Evolutionary conservation across 176 grass and related monocot species (phyloP).

Genomic region (Aegilops bicornis): DNA sequence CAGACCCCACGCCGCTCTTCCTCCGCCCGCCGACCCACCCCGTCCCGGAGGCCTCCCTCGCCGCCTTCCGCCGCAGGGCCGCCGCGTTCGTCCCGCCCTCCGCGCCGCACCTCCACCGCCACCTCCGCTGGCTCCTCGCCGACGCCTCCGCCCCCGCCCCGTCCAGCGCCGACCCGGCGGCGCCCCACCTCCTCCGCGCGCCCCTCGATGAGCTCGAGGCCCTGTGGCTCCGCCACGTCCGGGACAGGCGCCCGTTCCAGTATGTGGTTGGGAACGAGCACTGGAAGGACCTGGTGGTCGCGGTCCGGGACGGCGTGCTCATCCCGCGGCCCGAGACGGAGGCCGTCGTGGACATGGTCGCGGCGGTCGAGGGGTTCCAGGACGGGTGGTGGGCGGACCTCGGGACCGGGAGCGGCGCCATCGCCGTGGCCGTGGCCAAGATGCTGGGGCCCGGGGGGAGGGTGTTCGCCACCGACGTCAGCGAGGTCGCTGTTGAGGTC

Average conservation of each 20-base stretch:
- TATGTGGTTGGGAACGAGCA: slow-evolving; percentile 96
- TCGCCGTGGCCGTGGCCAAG: slow-evolving; percentile 70
- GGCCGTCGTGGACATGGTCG: slow-evolving; percentile 61
- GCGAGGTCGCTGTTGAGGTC: slow-evolving; percentile 54
- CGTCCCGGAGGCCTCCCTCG: slow-evolving; percentile 29
- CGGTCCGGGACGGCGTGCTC: slow-evolving; percentile 72
- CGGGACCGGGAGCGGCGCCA: slow-evolving; percentile 82
- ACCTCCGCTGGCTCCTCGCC: slow-evolving; percentile 80
- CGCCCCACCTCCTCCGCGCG: slow-evolving; percentile 54
- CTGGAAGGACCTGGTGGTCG: slow-evolving; percentile 78
- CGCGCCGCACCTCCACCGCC: slow-evolving; percentile 61
- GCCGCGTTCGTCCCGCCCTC: slow-evolving; percentile 28
- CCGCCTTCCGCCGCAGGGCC: slow-evolving; percentile 61
- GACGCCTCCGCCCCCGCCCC: slow-evolving; percentile 31
- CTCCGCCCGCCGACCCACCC: slow-evolving; percentile 60
- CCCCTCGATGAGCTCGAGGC: slow-evolving; percentile 56
- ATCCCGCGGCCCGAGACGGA: slow-evolving; percentile 92
- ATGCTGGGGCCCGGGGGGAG: slow-evolving; percentile 46
- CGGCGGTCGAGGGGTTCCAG: slow-evolving; percentile 40
- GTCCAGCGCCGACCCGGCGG: background rate
- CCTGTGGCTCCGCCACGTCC: slow-evolving; percentile 53
- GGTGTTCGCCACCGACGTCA: slow-evolving; percentile 74
- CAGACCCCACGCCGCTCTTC: slow-evolving; percentile 57
- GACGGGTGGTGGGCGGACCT: slow-evolving; percentile 77
- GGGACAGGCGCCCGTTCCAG: slow-evolving; percentile 65